Evolutionary conservation across 306 rosid species (phyloP), one percentile per base, ranked within the genome.

Genomic region (Arachis stenosperma): DNA sequence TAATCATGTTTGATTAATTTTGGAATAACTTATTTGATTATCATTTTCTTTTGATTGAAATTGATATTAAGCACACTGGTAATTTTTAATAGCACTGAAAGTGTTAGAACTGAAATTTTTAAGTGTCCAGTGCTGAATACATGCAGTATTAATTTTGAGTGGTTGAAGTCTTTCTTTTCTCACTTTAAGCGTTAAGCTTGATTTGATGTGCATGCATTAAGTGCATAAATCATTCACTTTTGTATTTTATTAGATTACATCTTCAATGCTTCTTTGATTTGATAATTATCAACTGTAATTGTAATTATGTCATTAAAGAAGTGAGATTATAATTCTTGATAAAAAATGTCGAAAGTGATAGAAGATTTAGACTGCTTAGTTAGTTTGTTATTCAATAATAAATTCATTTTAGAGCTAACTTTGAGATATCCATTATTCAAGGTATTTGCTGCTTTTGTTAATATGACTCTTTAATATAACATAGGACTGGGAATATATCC

Each of bases 401-500:
- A 71, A 59, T 11, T 40, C 69, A 75, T 60, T 30, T 48, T 70
- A 58, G 78, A 61, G 68, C 70, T 59, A 59, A 65, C 59, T 51
- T 47, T 69, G 57, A 59, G 39, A 61, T 79, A 56, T 37, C 14
- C 58, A 69, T 56, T 56, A 9, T 68, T 68, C 70, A 41, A 41
- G 15, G 41, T 30, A 62, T 56, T 64, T 72, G 66, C 10, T 58
- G 11, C 46, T 60, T 22, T 40, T 80, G 69, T 69, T 80, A 60
- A 73, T 36, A 69, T 64, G 44, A n/a, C 12, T 73, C 56, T 80
- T 76, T 14, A 54, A 66, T 56, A 75, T 72, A 78, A 81, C 81
- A 69, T 86, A 86, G 90, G 81, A 62, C 52, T 6, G 73, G 65
- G 51, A 47, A 58, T 65, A 71, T 71, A 52, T 69, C 80, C 43